Percentiles rank a stretch among this genome's conserved stretches.
Evolutionary conservation across 2,329 filamentous ascomycete genomes (phyloP).

Genomic region (Exophiala sp.): DNA sequence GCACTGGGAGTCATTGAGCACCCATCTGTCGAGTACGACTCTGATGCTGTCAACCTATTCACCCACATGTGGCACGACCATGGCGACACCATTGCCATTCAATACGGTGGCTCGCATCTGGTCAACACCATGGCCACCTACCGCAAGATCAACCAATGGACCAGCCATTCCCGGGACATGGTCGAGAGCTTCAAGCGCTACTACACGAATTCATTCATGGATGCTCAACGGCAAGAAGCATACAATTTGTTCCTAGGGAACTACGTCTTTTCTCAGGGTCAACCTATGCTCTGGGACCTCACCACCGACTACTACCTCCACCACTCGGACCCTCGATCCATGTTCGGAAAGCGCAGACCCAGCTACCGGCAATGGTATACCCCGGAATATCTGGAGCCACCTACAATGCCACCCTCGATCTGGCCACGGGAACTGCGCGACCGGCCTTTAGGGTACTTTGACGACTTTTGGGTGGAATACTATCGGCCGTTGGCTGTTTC

Average conservation of each 20-base stretch:
- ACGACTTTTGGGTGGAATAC: slow-evolving; percentile 97
- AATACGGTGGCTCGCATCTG: slow-evolving; percentile 93
- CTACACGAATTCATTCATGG: slow-evolving; percentile 97
- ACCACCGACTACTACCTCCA: slow-evolving; percentile 94
- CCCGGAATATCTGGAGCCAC: slow-evolving; percentile 61
- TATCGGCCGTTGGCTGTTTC: slow-evolving; percentile 84
- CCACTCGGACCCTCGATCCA: slow-evolving; percentile 72
- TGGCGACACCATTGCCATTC: slow-evolving; percentile 93
- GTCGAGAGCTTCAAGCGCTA: slow-evolving; percentile 98
- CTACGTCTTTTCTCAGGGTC: slow-evolving; percentile 78
- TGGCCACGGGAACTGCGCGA: slow-evolving; percentile 34
- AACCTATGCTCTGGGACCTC: slow-evolving; percentile 96
- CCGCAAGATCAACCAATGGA: slow-evolving; percentile 98
- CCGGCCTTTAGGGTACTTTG: slow-evolving; percentile 58
- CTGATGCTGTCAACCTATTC: slow-evolving; percentile 90
- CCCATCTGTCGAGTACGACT: slow-evolving; percentile 81
- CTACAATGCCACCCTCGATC: slow-evolving; percentile 49
- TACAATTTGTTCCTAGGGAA: slow-evolving; percentile 97
- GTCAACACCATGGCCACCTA: slow-evolving; percentile 99
- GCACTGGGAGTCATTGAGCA: slow-evolving; percentile 80
- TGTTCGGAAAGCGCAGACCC: slow-evolving; percentile 56
- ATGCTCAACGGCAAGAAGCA: slow-evolving; percentile 94
- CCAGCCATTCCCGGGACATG: slow-evolving; percentile 94
- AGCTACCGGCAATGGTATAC: slow-evolving; percentile 91
- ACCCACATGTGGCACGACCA: slow-evolving; percentile 99